Base-by-base conservation (phyloP, 805 yeast species). In the Saturnispora mendoncae region DNA sequence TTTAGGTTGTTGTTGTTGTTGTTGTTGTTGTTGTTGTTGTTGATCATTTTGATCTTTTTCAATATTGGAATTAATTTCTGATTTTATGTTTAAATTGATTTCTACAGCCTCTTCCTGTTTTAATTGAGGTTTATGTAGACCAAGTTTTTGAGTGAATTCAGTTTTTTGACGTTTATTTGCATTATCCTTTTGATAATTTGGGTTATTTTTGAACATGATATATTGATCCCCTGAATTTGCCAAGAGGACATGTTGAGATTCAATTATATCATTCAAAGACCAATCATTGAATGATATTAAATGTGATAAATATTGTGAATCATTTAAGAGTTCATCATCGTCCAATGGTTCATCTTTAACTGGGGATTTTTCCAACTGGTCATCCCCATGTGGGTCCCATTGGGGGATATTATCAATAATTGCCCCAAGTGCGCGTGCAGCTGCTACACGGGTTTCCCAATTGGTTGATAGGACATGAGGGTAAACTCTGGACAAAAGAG, bases 361-460 rank as follows among this genome's bases (percentile, higher is more conserved):
- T 5, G 14, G 8, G 5, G 33, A 4, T 14, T 15, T 19, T 20
- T 32, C 25, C 17, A 14, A 4, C 33, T 30, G 19, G 8, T 30
- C 33, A 9, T 17, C 20, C 20, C 28, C 38, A 6, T 46, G 46
- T 1, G 97, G 97, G 54, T 85, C 86, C 97, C 97, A 92, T 24
- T 67, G 53, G 0, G 73, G 71, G 1, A 88, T 78, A 59, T 85
- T 80, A 33, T 76, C 74, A 3, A 87, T 90, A 23, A 92, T 87
- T 3, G 94, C 94, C 7, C 97, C 97, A 51, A 92, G 74, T 0
- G 98, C 97, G 41, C 86, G 68, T 1, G 97, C 96, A 1, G 99
- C 92, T 1, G 97, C 79, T 1, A 84, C 80, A 58, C 99, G 72
- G 0, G 98, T 88, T 59, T 92, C 99, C 99, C 99, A 92, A 62